Conservation (phyloP, 306 rosid genomes). For the Sesbania bispinosa region DNA sequence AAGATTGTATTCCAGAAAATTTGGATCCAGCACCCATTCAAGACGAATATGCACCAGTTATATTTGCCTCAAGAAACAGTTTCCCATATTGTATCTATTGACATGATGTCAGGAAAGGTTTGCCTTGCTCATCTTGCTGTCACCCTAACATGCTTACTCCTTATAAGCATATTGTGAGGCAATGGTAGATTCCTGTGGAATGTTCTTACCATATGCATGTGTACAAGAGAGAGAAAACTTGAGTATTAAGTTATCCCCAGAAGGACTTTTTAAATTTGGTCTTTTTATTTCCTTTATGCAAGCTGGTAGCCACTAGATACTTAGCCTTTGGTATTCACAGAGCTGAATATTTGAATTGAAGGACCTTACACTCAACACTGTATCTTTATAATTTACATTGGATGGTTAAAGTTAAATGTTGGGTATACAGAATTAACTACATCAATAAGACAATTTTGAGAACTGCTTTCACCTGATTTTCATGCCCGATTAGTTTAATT, state of each 20-base stretch:
- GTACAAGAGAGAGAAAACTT: slow-evolving; percentile 1
- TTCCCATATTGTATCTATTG: slow-evolving; percentile 96
- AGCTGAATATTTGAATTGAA: too few species aligned
- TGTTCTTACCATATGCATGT: neutral
- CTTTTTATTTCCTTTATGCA: neutral
- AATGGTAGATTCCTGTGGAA: neutral
- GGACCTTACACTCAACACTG: neutral
- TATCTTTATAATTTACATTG: neutral
- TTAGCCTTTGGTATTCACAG: neutral
- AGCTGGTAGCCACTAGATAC: neutral
- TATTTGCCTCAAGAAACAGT: slow-evolving; percentile 99
- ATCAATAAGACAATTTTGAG: neutral
- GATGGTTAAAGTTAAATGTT: slow-evolving; percentile 13
- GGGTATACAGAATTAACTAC: slow-evolving; percentile 14
- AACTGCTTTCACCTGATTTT: neutral
- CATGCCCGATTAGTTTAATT: neutral
- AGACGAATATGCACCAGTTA: slow-evolving; percentile 98
- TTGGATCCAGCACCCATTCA: slow-evolving; percentile 89
- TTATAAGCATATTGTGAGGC: neutral
- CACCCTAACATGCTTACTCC: neutral
- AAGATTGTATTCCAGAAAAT: slow-evolving; percentile 87
- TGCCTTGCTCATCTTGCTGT: slow-evolving; percentile 23
- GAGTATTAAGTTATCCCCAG: slow-evolving; percentile 4
- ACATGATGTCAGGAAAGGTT: slow-evolving; percentile 99
- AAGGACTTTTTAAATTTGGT: neutral